A percentile compares a stretch with the other conserved stretches of the same genome.
Conservation (phyloP, 2,329 filamentous ascomycete genomes). For the Fusarium sambucinum region DNA sequence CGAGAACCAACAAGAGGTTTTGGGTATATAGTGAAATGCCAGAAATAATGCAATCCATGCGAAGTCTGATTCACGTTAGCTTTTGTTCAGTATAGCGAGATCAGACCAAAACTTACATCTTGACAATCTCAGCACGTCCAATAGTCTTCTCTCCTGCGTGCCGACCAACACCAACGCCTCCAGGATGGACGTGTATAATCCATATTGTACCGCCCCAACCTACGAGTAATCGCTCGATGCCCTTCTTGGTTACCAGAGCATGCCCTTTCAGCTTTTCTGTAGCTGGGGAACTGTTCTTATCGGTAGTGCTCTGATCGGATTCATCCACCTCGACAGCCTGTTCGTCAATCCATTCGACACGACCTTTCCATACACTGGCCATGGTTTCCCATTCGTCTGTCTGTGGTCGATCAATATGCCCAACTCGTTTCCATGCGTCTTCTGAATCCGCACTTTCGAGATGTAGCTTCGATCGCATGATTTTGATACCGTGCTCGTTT, state of each 20-base stretch:
- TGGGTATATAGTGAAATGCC: slow-evolving; percentile 97
- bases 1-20: slow-evolving; percentile 89
- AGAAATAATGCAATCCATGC: slow-evolving; percentile 97
- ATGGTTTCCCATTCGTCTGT: slow-evolving; percentile 94
- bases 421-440: slow-evolving; percentile 93
- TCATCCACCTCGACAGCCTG: slow-evolving; percentile 80
- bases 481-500: slow-evolving; percentile 97
- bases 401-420: slow-evolving; percentile 89
- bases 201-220: slow-evolving; percentile 97
- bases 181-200: slow-evolving; percentile 91
- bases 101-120: slow-evolving; percentile 75
- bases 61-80: slow-evolving; percentile 70
- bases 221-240: slow-evolving; percentile 83
- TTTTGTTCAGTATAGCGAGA: slow-evolving; percentile 68
- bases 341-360: slow-evolving; percentile 94
- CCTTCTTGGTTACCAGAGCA: slow-evolving; percentile 59
- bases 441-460: slow-evolving; percentile 82
- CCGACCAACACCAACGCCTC: slow-evolving; percentile 73
- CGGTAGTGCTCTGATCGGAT: slow-evolving; percentile 54
- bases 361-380: slow-evolving; percentile 93
- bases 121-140: slow-evolving; percentile 89
- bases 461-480: slow-evolving; percentile 91
- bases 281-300: slow-evolving; percentile 58
- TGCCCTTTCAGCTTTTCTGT: slow-evolving; percentile 63
- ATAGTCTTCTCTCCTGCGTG: slow-evolving; percentile 76